These are phyloP conservation scores for Saccharomycopsis fibuligera DNA, from an alignment of 805 yeast genomes.

Conservation along the genomic window DNA sequence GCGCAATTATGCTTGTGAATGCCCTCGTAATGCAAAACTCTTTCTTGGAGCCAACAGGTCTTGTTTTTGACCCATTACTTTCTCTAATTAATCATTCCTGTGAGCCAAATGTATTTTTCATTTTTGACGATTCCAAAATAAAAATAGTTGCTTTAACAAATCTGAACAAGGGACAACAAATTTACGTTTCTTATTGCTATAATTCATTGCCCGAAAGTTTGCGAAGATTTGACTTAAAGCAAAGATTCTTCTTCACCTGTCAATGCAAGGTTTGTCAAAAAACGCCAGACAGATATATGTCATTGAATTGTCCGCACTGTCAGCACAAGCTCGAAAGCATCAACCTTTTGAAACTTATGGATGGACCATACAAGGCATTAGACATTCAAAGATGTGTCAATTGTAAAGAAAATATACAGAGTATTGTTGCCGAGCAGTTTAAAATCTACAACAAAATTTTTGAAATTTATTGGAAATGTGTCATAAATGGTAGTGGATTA, in stretches of 20 bases:
- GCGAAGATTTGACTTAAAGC: conserved; percentile 25
- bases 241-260: conserved; percentile 32
- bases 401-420: neutral
- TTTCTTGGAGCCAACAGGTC: conserved; percentile 29
- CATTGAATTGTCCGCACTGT: conserved; percentile 27
- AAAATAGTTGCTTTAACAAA: conserved; percentile 23
- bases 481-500: too few species aligned
- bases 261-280: conserved; percentile 28
- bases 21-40: conserved; percentile 27
- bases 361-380: neutral
- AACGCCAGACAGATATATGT: conserved; percentile 27
- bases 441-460: too few species aligned
- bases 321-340: neutral
- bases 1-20: conserved; percentile 27
- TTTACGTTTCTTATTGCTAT: conserved; percentile 30
- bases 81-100: conserved; percentile 38
- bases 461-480: too few species aligned
- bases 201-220: conserved; percentile 27
- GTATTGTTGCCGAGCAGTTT: too few species aligned
- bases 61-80: conserved; percentile 32
- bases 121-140: conserved; percentile 24
- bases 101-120: conserved; percentile 30
- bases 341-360: too few species aligned
- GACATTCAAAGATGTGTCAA: too few species aligned
- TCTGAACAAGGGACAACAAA: conserved; percentile 26